phyloP scores from a whole-genome alignment of 805 yeast genomes.

The Pichia scutulata region DNA sequence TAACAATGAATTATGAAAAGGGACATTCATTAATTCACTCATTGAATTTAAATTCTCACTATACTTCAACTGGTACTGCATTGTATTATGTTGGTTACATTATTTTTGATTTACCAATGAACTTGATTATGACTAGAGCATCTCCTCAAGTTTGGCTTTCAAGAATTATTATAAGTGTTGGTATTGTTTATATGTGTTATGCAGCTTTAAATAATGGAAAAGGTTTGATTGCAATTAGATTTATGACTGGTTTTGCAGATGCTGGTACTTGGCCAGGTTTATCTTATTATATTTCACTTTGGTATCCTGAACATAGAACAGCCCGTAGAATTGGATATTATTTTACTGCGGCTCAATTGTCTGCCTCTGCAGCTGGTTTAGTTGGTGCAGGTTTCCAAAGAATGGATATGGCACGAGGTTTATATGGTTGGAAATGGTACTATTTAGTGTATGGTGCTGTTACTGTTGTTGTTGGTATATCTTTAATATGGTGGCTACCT shows the following conservation, averaged over 20 bases:
- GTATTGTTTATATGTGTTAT: conserved; percentile 70
- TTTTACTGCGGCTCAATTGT: conserved; percentile 86
- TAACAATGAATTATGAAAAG: conserved; percentile 63
- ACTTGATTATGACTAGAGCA: conserved; percentile 70
- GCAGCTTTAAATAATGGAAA: conserved; percentile 45
- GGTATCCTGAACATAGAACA: conserved; percentile 76
- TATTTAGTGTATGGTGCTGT: conserved; percentile 69
- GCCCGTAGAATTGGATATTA: conserved; percentile 81
- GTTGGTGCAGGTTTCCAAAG: conserved; percentile 84
- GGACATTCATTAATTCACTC: conserved; percentile 55
- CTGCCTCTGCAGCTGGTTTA: conserved; percentile 83
- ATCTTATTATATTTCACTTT: conserved; percentile 72
- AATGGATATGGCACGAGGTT: conserved; percentile 65
- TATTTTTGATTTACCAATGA: conserved; percentile 83
- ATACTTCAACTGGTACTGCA: conserved; percentile 70
- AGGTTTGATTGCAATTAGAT: conserved; percentile 65
- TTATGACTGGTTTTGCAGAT: conserved; percentile 67
- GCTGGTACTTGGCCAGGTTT: conserved; percentile 92
- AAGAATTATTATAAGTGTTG: conserved; percentile 70
- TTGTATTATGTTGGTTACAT: conserved; percentile 77
- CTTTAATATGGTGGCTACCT: conserved; percentile 78
- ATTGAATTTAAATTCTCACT: conserved; percentile 44
- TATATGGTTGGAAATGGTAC: conserved; percentile 83
- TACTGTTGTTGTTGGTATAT: conserved; percentile 56
- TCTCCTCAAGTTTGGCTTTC: conserved; percentile 83